Evolutionary conservation across 1,284 basidiomycete genomes (phyloP), one percentile per base, ranked within the genome.

Genomic region (Rhizoctonia solani): DNA sequence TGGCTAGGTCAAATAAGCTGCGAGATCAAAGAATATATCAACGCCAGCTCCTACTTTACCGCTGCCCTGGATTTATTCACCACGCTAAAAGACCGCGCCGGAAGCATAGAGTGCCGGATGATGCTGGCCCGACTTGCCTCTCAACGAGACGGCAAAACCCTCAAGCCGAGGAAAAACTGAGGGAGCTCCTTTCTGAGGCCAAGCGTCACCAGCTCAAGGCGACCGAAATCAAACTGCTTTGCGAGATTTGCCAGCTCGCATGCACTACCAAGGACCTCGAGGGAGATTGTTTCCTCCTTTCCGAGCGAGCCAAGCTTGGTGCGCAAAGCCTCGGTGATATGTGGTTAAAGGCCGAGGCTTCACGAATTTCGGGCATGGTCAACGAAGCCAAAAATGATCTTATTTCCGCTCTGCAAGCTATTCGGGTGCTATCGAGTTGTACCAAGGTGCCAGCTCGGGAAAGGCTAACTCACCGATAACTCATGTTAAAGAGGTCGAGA

Each of bases 1-100:
- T 55, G 54, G 54, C 34, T 55, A 16, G 54, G 34, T 14, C 54
- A 55, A 25, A 42, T 55, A n/a, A 42, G 54, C n/a, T 55, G 19
- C 39, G 54, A 55, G 32, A 34, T 55, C 34, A 55, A 55, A 55
- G 54, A 55, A 16, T 42, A 42, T 27, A 25, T 41, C 39, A 55
- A 55, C 42, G 54, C 54, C 21, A 27, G 32, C 16, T 39, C 54
- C 4, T 34, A 55, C 29, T 19, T 55, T 5, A 42, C 54, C 11
- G 42, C 42, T 27, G 34, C 54, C 13, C 41, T 34, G 23, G 54
- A 55, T 13, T 23, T 42, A n/a, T 55, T 55, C 54, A 55, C 29
- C 37, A 25, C n/a, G 8, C 34, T 16, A n/a, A 39, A 39, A 13
- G 54, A 55, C 13, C 54, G 42, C 21, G n/a, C 34, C 11, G 41